Base-by-base conservation (phyloP, 1,139 yeast genomes). In the Groenewaldozyma auringiensis region DNA sequence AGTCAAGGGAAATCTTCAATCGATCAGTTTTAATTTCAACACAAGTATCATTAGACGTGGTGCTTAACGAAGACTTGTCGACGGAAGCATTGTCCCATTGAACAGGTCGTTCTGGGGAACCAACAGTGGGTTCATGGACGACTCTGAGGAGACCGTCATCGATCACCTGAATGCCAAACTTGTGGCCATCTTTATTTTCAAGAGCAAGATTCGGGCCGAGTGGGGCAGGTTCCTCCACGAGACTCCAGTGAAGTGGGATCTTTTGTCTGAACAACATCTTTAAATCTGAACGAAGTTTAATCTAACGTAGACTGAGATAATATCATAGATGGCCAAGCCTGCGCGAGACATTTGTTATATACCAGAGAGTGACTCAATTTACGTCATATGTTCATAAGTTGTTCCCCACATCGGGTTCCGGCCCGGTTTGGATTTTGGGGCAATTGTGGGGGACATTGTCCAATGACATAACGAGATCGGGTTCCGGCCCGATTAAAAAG, bases 261-360 rank as follows among this genome's bases (percentile, higher is more conserved):
- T 45, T 45, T 34, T 45, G 48, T 20, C 45, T 45, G 38, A 37
- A 42, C 39, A 29, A 38, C 48, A 45, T 45, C 2, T 21, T 37
- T 8, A 8, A 8, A 6, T 25, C 29, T 25, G 6, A 25, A 25
- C n/a, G n/a, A n/a, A n/a, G n/a, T n/a, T n/a, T n/a, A n/a, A n/a
- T n/a, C n/a, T n/a, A n/a, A n/a, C n/a, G n/a, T n/a, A n/a, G n/a
- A n/a, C n/a, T n/a, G n/a, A n/a, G n/a, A n/a, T n/a, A n/a, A n/a
- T n/a, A n/a, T n/a, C n/a, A n/a, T n/a, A n/a, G n/a, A n/a, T n/a
- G n/a, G n/a, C n/a, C n/a, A n/a, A n/a, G n/a, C n/a, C n/a, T n/a
- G n/a, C n/a, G n/a, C n/a, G n/a, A n/a, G n/a, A n/a, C n/a, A n/a
- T n/a, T n/a, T 14, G 25, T 16, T 20, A 36, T 36, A 25, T 25